phyloP scores from a whole-genome alignment of 495 filamentous ascomycete species.

The Hypoxylon rickii region DNA sequence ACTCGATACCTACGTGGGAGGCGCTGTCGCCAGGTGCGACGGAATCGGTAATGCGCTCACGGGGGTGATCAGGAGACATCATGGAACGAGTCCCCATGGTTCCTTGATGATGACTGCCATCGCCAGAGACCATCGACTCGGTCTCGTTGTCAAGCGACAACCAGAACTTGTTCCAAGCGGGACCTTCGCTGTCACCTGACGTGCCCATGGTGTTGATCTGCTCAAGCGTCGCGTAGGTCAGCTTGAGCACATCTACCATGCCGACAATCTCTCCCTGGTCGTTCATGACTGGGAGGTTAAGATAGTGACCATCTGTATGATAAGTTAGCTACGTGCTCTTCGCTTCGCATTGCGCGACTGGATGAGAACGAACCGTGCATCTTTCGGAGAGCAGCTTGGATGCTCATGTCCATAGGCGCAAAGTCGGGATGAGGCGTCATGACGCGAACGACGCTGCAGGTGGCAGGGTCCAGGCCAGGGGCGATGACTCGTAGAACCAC shows the following conservation, averaged over 20 bases:
- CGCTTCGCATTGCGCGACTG: neutral
- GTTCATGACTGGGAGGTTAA: conserved; percentile 98
- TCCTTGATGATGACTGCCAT: conserved; percentile 66
- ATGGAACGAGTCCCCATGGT: conserved; percentile 64
- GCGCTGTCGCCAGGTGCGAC: conserved; percentile 92
- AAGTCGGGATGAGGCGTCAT: conserved; percentile 99
- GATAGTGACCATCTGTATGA: conserved; percentile 85
- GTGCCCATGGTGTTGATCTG: conserved; percentile 78
- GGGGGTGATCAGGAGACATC: conserved; percentile 76
- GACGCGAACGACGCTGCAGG: conserved; percentile 94
- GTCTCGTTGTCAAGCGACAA: conserved; percentile 94
- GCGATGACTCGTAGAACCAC: conserved; percentile 98
- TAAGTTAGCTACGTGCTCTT: conserved; percentile 17
- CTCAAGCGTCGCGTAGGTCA: conserved; percentile 97
- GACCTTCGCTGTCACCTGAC: conserved; percentile 80
- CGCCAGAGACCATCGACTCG: conserved; percentile 94
- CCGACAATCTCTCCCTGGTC: conserved; percentile 95
- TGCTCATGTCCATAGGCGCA: conserved; percentile 98
- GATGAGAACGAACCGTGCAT: conserved; percentile 81
- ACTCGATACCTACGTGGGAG: conserved; percentile 85
- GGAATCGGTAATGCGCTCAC: conserved; percentile 67
- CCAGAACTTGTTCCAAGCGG: conserved; percentile 99
- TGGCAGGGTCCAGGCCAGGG: conserved; percentile 89
- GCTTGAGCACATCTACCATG: conserved; percentile 97
- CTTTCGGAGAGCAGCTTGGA: conserved; percentile 95